Base-by-base conservation (phyloP, 306 rosid genomes). In the Phaseolus lunatus region DNA sequence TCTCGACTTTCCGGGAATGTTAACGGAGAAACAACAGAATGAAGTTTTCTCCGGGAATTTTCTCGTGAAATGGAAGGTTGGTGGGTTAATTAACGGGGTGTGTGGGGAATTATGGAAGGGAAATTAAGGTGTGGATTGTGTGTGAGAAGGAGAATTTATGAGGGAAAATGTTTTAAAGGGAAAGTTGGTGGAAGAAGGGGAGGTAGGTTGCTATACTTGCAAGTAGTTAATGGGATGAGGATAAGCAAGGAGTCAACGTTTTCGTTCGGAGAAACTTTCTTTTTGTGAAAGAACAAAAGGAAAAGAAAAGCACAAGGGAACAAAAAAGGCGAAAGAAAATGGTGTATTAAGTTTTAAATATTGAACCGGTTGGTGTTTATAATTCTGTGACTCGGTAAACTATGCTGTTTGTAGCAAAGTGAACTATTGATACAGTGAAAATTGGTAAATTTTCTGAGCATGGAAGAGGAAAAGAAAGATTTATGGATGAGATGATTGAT, bases 201-300 rank as follows among this genome's bases (percentile, higher is more conserved):
- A 13, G 73, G 20, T 43, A 43, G 73, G 73, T 67, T 67, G 71
- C 29, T 41, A 66, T 12, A 4, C 29, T 68, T 44, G 41, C 23
- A 56, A 69, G 75, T 57, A 9, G 54, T 54, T 73, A 26, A 57
- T n/a, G 56, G 24, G 56, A 41, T 73, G 23, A 18, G 56, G 76
- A 44, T 62, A n/a, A 70, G 59, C 7, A 22, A 76, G n/a, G 80
- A 54, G 81, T 85, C 88, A 78, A 81, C 81, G 82, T 77, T 78
- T 56, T 13, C 62, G 66, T 61, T 58, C 59, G 78, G 67, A 67
- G 39, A 71, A 58, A 48, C 63, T 76, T 15, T 67, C 23, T 73
- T 78, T 78, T 45, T 62, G 20, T 58, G 58, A 58, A 71, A 44
- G 70, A 48, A 61, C 33, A n/a, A 65, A 68, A 13, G 33, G 43